Evolutionary conservation across 305 asterid species (phyloP).

Genomic region (Salvia sclarea): DNA sequence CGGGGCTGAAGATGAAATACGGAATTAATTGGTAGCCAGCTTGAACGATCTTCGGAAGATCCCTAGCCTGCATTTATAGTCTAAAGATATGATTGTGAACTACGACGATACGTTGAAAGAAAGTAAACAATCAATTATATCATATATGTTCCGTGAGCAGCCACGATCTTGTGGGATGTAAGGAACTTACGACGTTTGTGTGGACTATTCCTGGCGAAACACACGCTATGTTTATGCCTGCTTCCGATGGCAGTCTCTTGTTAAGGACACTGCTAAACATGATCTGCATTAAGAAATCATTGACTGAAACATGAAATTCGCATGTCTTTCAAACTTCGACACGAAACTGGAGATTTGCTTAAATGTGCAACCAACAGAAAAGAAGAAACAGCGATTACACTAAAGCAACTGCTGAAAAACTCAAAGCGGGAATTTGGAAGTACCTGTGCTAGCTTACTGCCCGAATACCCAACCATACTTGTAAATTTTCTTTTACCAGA

Average conservation of each 20-base stretch:
- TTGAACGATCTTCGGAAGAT: slow-evolving; percentile 77
- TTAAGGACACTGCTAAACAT: slow-evolving; percentile 92
- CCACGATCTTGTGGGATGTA: slow-evolving; percentile 7
- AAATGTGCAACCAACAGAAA: neutral
- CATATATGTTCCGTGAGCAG: no score
- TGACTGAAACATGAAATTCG: slow-evolving; percentile 7
- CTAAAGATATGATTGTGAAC: slow-evolving; percentile 23
- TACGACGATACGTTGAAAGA: slow-evolving; percentile 12
- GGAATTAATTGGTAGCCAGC: slow-evolving; percentile 79
- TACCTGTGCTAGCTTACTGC: slow-evolving; percentile 96
- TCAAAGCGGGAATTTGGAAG: slow-evolving; percentile 26
- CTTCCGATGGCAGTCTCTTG: slow-evolving; percentile 84
- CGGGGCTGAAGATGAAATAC: slow-evolving; percentile 78
- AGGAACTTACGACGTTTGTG: slow-evolving; percentile 86
- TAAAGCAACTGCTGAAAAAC: slow-evolving; percentile 11
- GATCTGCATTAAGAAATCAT: slow-evolving; percentile 52
- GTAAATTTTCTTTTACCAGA: slow-evolving; percentile 80
- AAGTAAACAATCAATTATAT: neutral
- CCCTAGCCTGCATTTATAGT: slow-evolving; percentile 70
- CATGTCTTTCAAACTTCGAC: neutral
- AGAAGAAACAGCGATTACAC: slow-evolving; percentile 16
- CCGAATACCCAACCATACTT: slow-evolving; percentile 74
- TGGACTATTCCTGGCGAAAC: slow-evolving; percentile 94
- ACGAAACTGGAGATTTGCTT: neutral
- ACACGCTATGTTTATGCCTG: slow-evolving; percentile 78